Evolutionary conservation across 2,329 filamentous ascomycete genomes (phyloP).

Genomic region (Seiridium cupressi): DNA sequence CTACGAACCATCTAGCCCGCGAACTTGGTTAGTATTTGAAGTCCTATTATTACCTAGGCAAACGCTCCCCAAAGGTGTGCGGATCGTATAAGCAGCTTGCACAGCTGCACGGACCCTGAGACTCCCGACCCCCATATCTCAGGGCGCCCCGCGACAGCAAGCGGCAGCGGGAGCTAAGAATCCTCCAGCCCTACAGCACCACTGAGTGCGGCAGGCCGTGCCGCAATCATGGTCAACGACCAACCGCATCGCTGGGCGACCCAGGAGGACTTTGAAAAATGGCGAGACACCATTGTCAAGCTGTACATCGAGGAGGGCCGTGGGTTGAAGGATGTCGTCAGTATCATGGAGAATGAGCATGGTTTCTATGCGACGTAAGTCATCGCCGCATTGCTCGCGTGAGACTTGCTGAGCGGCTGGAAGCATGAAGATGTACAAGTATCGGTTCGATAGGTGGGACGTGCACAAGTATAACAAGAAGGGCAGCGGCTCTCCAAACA

Average conservation of each 20-base stretch:
- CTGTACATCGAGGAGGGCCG: constrained; percentile 7
- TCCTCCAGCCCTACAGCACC: not conserved
- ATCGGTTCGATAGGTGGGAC: constrained; percentile 1
- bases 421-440: constrained; percentile 8
- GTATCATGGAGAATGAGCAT: constrained; percentile 5
- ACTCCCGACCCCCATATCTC: too few species aligned
- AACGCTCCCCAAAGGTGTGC: too few species aligned
- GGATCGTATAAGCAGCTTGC: too few species aligned
- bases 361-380: constrained; percentile 8
- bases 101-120: too few species aligned
- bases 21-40: too few species aligned
- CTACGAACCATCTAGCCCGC: too few species aligned
- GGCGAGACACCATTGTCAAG: not conserved
- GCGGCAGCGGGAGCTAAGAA: not conserved
- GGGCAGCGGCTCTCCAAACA: not conserved
- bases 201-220: not conserved
- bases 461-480: constrained; percentile 6
- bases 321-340: not conserved
- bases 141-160: too few species aligned
- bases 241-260: constrained; percentile 5
- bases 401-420: not conserved
- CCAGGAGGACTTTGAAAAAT: constrained; percentile 3
- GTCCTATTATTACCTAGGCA: too few species aligned
- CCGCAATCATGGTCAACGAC: not conserved
- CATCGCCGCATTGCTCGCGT: not conserved